These are phyloP conservation scores for Umbelopsis sp. DNA, from an alignment of 192 early-diverging fungal genomes.

Conservation along the genomic window DNA sequence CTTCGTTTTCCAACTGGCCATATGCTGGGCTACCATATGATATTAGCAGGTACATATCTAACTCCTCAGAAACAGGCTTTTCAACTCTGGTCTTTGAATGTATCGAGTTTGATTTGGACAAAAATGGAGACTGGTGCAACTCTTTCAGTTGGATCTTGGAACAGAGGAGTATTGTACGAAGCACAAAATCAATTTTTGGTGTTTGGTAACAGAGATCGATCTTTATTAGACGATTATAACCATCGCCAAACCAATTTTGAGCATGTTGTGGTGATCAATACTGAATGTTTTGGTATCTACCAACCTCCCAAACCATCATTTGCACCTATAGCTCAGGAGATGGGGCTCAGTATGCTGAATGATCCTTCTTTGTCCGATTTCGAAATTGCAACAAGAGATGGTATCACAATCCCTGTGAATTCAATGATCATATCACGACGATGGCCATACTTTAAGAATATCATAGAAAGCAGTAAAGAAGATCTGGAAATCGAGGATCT, in stretches of 20 bases:
- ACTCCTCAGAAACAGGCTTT: slow-evolving; percentile 68
- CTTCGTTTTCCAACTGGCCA: slow-evolving; percentile 77
- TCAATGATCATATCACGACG: slow-evolving; percentile 53
- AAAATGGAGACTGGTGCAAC: slow-evolving; percentile 69
- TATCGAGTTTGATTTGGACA: slow-evolving; percentile 63
- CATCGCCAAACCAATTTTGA: slow-evolving; percentile 80
- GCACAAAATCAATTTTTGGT: slow-evolving; percentile 66
- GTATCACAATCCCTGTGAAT: slow-evolving; percentile 57
- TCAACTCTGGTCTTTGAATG: slow-evolving; percentile 73
- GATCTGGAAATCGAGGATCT: slow-evolving; percentile 30
- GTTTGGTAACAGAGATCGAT: slow-evolving; percentile 72
- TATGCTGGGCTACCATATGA: slow-evolving; percentile 67
- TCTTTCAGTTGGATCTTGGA: slow-evolving; percentile 78
- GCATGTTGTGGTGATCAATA: slow-evolving; percentile 70
- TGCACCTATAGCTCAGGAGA: slow-evolving; percentile 59
- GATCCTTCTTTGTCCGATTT: slow-evolving; percentile 61
- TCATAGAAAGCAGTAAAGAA: slow-evolving; percentile 38
- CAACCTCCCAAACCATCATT: slow-evolving; percentile 56
- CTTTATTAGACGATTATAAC: slow-evolving; percentile 75
- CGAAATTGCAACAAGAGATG: slow-evolving; percentile 58
- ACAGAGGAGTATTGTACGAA: slow-evolving; percentile 69
- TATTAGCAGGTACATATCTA: slow-evolving; percentile 76
- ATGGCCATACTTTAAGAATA: slow-evolving; percentile 59
- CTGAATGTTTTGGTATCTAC: slow-evolving; percentile 76
- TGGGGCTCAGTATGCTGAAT: slow-evolving; percentile 60